Percentiles rank a stretch among this genome's conserved stretches.
Evolutionary conservation across 305 asterid species (phyloP).

Genomic region (Petunia hybrid): DNA sequence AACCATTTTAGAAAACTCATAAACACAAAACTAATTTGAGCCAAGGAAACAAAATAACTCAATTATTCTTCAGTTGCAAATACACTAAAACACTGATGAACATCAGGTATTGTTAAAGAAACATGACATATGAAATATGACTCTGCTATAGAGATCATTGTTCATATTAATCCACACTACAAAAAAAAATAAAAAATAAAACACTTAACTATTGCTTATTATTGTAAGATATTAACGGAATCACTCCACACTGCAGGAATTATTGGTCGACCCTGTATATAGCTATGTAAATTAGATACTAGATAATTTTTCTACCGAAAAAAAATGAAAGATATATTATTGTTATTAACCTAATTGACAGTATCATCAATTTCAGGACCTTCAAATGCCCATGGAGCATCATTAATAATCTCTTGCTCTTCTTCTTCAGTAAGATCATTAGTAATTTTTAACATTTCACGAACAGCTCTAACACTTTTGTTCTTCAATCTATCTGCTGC

Average conservation of each 20-base stretch:
- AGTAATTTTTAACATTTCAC: conserved; percentile 25
- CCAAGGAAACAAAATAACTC: not conserved
- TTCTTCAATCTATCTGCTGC: conserved; percentile 29
- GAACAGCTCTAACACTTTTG: conserved; percentile 27
- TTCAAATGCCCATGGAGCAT: conserved; percentile 33
- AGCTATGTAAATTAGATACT: too few species aligned
- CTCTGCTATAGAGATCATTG: not conserved
- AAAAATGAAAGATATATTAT: not conserved
- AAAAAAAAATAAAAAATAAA: not conserved
- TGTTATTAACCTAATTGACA: not conserved
- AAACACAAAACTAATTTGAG: not conserved
- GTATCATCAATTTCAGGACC: conserved; percentile 33
- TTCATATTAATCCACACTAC: not conserved
- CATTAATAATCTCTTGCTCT: conserved; percentile 15
- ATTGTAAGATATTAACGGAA: too few species aligned
- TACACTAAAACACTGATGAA: conserved; percentile 24
- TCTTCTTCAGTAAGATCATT: conserved; percentile 33
- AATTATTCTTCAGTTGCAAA: conserved; percentile 6
- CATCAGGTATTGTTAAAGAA: not conserved
- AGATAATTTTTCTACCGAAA: too few species aligned
- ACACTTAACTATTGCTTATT: not conserved
- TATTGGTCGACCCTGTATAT: too few species aligned
- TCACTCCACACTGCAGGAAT: too few species aligned
- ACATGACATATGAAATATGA: not conserved
- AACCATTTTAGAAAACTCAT: not conserved